Percentiles rank a stretch among this genome's conserved stretches.
phyloP scores from a whole-genome alignment of 2,329 filamentous ascomycete species.

The Aspergillus piperis region DNA sequence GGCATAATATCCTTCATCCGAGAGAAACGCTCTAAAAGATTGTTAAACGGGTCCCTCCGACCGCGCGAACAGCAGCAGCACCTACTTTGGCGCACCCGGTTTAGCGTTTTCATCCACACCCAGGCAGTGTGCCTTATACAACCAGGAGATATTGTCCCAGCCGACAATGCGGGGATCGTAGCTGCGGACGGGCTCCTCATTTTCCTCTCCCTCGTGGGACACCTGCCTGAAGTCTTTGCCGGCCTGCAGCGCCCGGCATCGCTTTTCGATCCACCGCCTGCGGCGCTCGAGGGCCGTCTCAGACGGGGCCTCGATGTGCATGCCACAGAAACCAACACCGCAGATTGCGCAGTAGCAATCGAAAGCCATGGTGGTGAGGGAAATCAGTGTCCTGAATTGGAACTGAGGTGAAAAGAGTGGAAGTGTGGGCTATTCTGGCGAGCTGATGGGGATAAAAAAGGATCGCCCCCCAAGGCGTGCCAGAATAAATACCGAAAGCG shows the following conservation, averaged over 20 bases:
- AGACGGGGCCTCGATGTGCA: slow-evolving; percentile 24
- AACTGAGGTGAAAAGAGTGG: neutral
- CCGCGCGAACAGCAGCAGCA: neutral
- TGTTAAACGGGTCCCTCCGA: neutral
- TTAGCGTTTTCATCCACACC: slow-evolving; percentile 11
- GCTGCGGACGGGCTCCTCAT: slow-evolving; percentile 19
- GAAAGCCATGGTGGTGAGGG: slow-evolving; percentile 19
- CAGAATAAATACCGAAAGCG: slow-evolving; percentile 5
- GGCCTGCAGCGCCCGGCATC: slow-evolving; percentile 16
- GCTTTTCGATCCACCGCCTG: slow-evolving; percentile 21
- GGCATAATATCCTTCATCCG: slow-evolving; percentile 25
- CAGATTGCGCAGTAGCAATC: slow-evolving; percentile 28
- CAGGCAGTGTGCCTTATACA: slow-evolving; percentile 23
- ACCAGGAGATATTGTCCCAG: slow-evolving; percentile 20
- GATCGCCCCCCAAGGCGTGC: neutral
- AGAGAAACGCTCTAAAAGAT: slow-evolving; percentile 20
- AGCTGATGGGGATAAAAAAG: neutral
- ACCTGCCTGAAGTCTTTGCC: slow-evolving; percentile 8
- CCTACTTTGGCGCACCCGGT: slow-evolving; percentile 19
- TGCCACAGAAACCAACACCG: slow-evolving; percentile 24
- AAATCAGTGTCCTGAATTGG: neutral
- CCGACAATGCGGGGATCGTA: slow-evolving; percentile 25
- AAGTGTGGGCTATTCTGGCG: neutral
- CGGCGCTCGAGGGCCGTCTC: slow-evolving; percentile 20
- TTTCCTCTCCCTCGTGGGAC: slow-evolving; percentile 13